Evolutionary conservation across 805 yeast genomes (phyloP).

Genomic region (Yarrowia sp.): DNA sequence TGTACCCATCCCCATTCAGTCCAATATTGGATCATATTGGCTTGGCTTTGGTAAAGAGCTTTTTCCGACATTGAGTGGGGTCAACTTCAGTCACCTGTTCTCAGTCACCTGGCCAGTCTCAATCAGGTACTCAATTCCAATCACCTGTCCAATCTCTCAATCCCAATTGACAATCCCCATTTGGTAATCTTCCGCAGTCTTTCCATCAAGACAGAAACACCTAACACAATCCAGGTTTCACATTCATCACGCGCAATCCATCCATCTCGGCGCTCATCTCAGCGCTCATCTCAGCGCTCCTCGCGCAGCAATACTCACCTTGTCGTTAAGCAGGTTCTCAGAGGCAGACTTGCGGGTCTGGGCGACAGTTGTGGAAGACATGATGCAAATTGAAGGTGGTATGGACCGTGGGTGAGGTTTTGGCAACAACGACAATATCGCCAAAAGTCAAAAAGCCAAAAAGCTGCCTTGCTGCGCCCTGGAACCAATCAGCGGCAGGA

Average conservation of each 20-base stretch:
- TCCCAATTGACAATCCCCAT: background rate
- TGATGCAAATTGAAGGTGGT: slow-evolving; percentile 37
- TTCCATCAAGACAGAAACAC: no score
- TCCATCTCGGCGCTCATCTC: background rate
- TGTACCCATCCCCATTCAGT: no score
- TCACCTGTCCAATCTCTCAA: no score
- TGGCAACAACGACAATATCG: slow-evolving; percentile 32
- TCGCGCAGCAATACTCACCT: slow-evolving; percentile 45
- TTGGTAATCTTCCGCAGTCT: no score
- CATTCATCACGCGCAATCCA: background rate
- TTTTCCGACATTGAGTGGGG: no score
- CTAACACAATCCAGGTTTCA: no score
- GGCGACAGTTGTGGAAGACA: slow-evolving; percentile 40
- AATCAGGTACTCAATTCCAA: no score
- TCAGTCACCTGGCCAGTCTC: no score
- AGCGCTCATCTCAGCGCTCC: background rate
- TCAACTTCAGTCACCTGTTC: no score
- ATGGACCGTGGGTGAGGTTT: slow-evolving; percentile 15
- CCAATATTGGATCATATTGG: no score
- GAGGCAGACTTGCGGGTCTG: slow-evolving; percentile 43
- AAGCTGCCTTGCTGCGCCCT: slow-evolving; percentile 31
- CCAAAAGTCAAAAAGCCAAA: slow-evolving; percentile 34
- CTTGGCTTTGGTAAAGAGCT: no score
- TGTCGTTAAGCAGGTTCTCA: slow-evolving; percentile 51
- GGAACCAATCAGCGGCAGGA: slow-evolving; percentile 21